Percentiles rank a stretch among this genome's conserved stretches.
phyloP scores from a whole-genome alignment of 2,329 filamentous ascomycete species.

The Exophiala aquamarina region DNA sequence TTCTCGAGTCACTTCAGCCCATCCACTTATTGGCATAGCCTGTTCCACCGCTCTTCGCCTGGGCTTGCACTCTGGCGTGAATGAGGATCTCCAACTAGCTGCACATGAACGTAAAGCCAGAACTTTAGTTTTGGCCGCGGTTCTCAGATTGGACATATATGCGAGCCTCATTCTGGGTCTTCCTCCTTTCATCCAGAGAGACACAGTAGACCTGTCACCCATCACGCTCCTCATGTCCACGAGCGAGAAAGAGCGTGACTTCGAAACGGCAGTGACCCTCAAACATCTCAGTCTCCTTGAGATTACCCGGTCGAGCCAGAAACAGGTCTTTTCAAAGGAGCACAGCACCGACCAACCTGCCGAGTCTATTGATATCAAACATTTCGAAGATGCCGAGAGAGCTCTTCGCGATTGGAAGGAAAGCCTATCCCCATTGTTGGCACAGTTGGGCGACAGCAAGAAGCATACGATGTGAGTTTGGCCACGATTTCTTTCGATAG shows the following conservation, averaged over 20 bases:
- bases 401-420: conserved; percentile 20
- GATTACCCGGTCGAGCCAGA: conserved; percentile 5
- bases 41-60: conserved; percentile 20
- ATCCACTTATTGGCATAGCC: conserved; percentile 22
- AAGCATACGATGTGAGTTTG: conserved; percentile 10
- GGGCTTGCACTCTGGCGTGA: conserved; percentile 19
- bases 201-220: conserved; percentile 10
- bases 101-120: conserved; percentile 12
- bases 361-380: conserved; percentile 11
- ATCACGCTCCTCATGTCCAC: conserved; percentile 8
- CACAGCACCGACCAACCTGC: conserved; percentile 1
- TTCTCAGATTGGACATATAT: conserved; percentile 21
- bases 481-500: too few species aligned
- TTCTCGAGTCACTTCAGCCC: conserved; percentile 19
- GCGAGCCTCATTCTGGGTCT: conserved; percentile 23
- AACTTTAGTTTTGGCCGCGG: conserved; percentile 14
- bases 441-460: conserved; percentile 6
- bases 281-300: conserved; percentile 5
- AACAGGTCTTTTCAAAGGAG: conserved; percentile 7
- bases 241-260: conserved; percentile 2
- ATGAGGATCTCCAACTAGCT: conserved; percentile 5
- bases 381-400: conserved; percentile 15
- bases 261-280: background rate
- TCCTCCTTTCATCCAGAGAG: conserved; percentile 19
- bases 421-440: conserved; percentile 11